Percentiles rank a stretch among this genome's conserved stretches.
phyloP scores from a whole-genome alignment of 306 rosid species.

The Vicia villosa region DNA sequence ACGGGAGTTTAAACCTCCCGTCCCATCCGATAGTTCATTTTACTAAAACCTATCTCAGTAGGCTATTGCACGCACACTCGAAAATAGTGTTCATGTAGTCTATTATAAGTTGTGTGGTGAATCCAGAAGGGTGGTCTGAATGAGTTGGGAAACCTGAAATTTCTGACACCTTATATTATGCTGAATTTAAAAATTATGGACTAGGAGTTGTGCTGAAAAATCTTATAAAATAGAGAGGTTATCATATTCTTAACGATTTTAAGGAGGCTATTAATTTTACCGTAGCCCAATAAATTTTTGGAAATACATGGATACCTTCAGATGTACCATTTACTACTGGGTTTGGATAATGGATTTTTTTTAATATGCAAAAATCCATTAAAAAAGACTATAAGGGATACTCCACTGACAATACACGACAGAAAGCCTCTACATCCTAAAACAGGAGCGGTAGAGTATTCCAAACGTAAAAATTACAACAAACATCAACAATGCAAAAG shows the following conservation, averaged over 20 bases:
- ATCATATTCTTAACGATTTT: constrained; percentile 7
- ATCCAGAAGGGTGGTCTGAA: constrained; percentile 78
- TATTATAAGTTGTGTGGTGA: constrained; percentile 44
- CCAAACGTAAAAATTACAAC: too few species aligned
- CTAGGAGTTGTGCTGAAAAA: constrained; percentile 44
- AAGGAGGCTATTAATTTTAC: too few species aligned
- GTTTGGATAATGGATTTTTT: too few species aligned
- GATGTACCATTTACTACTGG: too few species aligned
- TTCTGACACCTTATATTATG: constrained; percentile 64
- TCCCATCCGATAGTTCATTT: constrained; percentile 38
- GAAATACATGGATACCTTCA: too few species aligned
- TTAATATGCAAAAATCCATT: too few species aligned
- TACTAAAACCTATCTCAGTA: constrained; percentile 56
- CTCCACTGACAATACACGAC: too few species aligned
- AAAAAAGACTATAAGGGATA: too few species aligned
- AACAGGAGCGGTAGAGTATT: too few species aligned
- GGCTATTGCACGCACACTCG: constrained; percentile 69
- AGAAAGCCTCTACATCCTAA: too few species aligned
- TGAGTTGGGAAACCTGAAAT: constrained; percentile 49
- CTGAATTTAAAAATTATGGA: constrained; percentile 67
- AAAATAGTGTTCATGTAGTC: constrained; percentile 65
- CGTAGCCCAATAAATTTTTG: too few species aligned
- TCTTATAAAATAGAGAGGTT: constrained; percentile 69
- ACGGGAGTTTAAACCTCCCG: constrained; percentile 40
- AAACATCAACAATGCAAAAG: too few species aligned